phyloP scores from a whole-genome alignment of 306 rosid species.

The Sindora glabra region DNA sequence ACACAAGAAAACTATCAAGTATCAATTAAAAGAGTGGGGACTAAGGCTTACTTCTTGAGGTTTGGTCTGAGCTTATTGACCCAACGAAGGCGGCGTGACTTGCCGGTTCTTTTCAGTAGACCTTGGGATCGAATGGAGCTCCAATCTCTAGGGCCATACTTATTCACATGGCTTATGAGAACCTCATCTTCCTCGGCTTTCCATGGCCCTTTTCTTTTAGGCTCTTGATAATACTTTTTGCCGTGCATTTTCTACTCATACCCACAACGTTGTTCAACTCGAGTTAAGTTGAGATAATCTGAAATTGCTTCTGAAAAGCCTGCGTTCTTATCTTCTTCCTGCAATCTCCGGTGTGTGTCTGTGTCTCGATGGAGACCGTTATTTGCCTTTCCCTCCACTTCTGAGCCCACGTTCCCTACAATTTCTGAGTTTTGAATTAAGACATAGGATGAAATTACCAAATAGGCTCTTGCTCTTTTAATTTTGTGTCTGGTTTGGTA shows the following conservation, averaged over 20 bases:
- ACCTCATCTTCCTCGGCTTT: constrained; percentile 76
- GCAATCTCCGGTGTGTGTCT: neutral
- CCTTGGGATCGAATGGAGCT: constrained; percentile 99
- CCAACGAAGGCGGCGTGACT: constrained; percentile 97
- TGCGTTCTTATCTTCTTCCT: neutral
- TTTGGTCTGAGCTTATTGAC: constrained; percentile 88
- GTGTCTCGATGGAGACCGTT: constrained; percentile 25
- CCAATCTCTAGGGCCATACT: constrained; percentile 84
- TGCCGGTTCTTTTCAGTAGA: constrained; percentile 76
- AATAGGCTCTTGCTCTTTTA: neutral
- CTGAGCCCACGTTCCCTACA: constrained; percentile 17
- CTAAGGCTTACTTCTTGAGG: constrained; percentile 50
- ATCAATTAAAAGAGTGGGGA: neutral
- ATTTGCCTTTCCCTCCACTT: constrained; percentile 20
- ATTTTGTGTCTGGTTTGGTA: too few species aligned
- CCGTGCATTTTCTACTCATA: constrained; percentile 36
- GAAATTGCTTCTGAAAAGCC: neutral
- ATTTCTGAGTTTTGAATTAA: constrained; percentile 7
- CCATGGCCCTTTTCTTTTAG: constrained; percentile 75
- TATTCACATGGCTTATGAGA: constrained; percentile 53
- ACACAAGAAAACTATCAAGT: neutral
- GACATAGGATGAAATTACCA: neutral
- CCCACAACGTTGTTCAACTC: too few species aligned
- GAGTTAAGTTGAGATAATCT: too few species aligned
- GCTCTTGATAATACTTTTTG: constrained; percentile 32